Base-by-base conservation (phyloP, 78 protist species). In the Dictyostelium capitatum region DNA sequence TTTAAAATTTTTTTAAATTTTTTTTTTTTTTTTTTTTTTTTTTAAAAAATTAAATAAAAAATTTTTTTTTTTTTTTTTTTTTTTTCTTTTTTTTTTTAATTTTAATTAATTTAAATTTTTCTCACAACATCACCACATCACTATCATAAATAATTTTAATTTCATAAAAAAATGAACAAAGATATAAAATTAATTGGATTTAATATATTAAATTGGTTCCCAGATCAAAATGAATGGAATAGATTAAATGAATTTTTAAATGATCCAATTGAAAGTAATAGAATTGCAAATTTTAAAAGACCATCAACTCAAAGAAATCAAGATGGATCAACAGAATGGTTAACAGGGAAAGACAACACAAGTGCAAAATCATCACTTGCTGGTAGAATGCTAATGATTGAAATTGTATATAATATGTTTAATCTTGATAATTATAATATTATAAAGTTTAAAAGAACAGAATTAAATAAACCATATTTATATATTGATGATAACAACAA, bases 331-430 rank as follows among this genome's bases (percentile, higher is more conserved):
- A 59, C 72, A 48, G 59, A 11, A 20, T 83, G 50, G 56, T 15
- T 37, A 9, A 51, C 64, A 10, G 90, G 90, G 3, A 70, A 43
- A 70, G 47, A 51, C 54, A 83, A 83, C 54, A 80, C 70, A 30
- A 53, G 59, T 83, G 90, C 90, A 47, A 83, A 83, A 62, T 41
- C 90, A 30, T 83, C 90, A 12, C 41, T 83, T 0, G 11, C 43
- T 6, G 90, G 90, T 23, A 23, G 90, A 54, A 28, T 56, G 17
- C 32, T 83, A 17, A 83, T 83, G 81, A 30, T 83, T 5, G 17
- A 47, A 28, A 54, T 54, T 32, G 43, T 79, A 3, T 9, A 30
- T 3, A 17, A 17, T 0, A 37, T 72, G 73, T 41, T 53, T 6
- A 17, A 15, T 5, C 9, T 72, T 54, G 51, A 54, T n/a, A 3